A percentile compares a stretch with the other conserved stretches of the same genome.
Conservation (phyloP, 2,329 filamentous ascomycete species). For the Colletotrichum coccodes region DNA sequence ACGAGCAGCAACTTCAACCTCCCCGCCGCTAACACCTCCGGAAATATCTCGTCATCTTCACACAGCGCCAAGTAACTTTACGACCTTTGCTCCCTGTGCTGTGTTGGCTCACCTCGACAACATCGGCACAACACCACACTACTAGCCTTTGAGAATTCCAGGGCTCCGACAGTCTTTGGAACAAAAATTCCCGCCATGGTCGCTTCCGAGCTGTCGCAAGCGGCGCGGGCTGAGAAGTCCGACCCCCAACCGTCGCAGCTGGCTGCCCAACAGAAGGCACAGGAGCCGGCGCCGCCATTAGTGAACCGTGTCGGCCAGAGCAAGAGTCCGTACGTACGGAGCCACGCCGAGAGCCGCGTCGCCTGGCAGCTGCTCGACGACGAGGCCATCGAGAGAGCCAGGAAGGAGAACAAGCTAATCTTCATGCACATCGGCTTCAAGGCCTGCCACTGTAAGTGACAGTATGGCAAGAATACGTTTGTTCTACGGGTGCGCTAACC, state of each 20-base stretch:
- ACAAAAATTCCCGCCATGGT: slow-evolving; percentile 40
- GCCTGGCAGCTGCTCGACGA: slow-evolving; percentile 91
- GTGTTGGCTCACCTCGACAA: neutral
- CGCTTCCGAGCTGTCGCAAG: slow-evolving; percentile 46
- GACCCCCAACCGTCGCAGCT: slow-evolving; percentile 41
- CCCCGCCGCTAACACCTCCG: neutral
- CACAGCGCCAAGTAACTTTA: neutral
- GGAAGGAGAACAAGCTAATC: slow-evolving; percentile 84
- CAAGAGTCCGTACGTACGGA: slow-evolving; percentile 70
- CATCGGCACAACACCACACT: neutral
- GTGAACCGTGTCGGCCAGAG: slow-evolving; percentile 49
- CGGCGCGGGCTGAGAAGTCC: slow-evolving; percentile 28
- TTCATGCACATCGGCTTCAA: slow-evolving; percentile 96
- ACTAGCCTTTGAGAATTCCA: neutral
- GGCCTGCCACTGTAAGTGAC: slow-evolving; percentile 86
- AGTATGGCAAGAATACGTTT: neutral
- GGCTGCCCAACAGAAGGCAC: slow-evolving; percentile 36
- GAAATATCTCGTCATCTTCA: neutral
- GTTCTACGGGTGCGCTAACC: slow-evolving; percentile 8
- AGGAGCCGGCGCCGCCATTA: slow-evolving; percentile 37
- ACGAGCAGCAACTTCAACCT: neutral
- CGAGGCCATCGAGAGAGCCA: slow-evolving; percentile 80
- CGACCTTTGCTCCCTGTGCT: neutral
- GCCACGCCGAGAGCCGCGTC: slow-evolving; percentile 83
- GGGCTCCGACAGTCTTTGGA: neutral